Evolutionary conservation across 2,329 filamentous ascomycete species (phyloP).

Genomic region (Biscogniauxia mediterranea): DNA sequence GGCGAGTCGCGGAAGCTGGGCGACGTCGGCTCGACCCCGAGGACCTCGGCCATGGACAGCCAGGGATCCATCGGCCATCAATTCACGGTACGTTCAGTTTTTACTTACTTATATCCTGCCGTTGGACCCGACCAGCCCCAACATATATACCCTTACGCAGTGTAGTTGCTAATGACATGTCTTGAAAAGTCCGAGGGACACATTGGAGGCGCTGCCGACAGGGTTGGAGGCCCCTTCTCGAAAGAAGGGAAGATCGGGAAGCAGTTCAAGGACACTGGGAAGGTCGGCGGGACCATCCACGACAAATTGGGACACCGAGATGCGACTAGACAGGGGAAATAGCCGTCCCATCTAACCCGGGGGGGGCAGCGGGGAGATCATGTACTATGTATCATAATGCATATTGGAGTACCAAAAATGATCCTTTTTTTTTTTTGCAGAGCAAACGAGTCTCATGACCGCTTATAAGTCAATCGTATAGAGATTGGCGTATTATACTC

Average conservation of each 20-base stretch:
- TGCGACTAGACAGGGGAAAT: not conserved
- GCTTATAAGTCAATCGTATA: no score
- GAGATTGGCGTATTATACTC: no score
- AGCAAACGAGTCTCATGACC: no score
- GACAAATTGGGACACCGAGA: not conserved
- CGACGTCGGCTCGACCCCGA: not conserved
- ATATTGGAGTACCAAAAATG: no score
- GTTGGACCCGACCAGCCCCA: no score
- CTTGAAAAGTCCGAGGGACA: not conserved
- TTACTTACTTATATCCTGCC: not conserved
- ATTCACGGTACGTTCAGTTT: not conserved
- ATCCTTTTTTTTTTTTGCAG: no score
- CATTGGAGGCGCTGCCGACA: not conserved
- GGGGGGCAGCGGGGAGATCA: not conserved
- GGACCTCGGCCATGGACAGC: not conserved
- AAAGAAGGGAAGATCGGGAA: conserved; percentile 15
- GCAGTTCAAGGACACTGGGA: conserved; percentile 18
- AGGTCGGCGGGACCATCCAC: conserved; percentile 16
- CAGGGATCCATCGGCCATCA: not conserved
- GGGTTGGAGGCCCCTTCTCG: conserved; percentile 15
- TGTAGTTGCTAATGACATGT: not conserved
- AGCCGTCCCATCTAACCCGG: not conserved
- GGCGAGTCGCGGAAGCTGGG: not conserved
- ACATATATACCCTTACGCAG: no score
- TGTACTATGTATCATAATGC: no score